Conservation (phyloP, 805 yeast species). For the Yarrowia yakushimensis region DNA sequence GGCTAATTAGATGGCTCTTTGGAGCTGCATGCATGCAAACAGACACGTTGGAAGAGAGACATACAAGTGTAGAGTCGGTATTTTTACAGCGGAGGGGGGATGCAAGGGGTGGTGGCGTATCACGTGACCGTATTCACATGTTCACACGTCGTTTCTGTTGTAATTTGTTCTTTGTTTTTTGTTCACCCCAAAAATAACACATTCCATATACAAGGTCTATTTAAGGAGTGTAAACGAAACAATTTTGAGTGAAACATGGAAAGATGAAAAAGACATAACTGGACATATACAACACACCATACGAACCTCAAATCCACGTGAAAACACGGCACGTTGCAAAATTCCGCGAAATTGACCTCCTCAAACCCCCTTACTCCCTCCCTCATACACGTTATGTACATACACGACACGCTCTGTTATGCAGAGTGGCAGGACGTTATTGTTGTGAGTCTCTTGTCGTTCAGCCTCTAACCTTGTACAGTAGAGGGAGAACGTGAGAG, state of each 20-base stretch:
- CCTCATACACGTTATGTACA: not conserved
- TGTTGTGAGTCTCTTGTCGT: not conserved
- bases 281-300: too few species aligned
- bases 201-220: conserved; percentile 23
- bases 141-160: too few species aligned
- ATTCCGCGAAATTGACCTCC: not conserved
- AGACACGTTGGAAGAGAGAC: too few species aligned
- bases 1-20: not conserved
- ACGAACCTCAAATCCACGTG: too few species aligned
- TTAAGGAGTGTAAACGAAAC: not conserved
- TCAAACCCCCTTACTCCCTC: not conserved
- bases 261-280: too few species aligned
- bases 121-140: too few species aligned
- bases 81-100: too few species aligned
- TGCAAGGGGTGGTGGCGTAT: too few species aligned
- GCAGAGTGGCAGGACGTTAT: conserved; percentile 1
- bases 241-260: not conserved
- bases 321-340: too few species aligned
- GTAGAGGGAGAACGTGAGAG: too few species aligned
- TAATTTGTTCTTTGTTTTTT: not conserved
- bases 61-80: too few species aligned
- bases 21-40: conserved; percentile 11
- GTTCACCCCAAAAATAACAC: not conserved
- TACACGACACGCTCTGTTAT: not conserved
- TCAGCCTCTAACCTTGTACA: not conserved